These are phyloP conservation scores for Wilcoxina mikolae DNA, from an alignment of 495 filamentous ascomycete species.

Conservation along the genomic window DNA sequence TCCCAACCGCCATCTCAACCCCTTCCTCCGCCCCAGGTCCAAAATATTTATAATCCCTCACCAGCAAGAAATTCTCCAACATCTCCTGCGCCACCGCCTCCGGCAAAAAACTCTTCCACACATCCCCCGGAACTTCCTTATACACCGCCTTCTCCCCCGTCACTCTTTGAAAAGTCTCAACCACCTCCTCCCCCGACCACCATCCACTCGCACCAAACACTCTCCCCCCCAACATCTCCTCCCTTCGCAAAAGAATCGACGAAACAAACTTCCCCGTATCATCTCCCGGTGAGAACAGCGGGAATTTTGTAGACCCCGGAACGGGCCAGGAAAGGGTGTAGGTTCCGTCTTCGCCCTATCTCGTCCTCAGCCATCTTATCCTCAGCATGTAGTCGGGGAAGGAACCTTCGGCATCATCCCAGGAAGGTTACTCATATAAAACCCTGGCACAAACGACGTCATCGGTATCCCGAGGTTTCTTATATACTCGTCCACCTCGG, in stretches of 20 bases:
- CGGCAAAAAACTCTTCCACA: slow-evolving; percentile 34
- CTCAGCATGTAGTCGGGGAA: not conserved
- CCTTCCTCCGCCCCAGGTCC: not conserved
- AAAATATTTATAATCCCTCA: slow-evolving; percentile 13
- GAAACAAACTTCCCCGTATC: slow-evolving; percentile 40
- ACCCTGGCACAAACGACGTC: slow-evolving; percentile 43
- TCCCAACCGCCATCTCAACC: not conserved
- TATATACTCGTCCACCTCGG: slow-evolving; percentile 29
- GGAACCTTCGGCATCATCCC: slow-evolving; percentile 17
- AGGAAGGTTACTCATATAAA: slow-evolving; percentile 43
- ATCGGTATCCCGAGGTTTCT: slow-evolving; percentile 33
- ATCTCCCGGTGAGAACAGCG: slow-evolving; percentile 37
- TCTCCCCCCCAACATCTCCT: slow-evolving; percentile 32
- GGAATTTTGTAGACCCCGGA: slow-evolving; percentile 32
- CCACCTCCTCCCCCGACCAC: slow-evolving; percentile 34
- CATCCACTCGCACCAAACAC: slow-evolving; percentile 39
- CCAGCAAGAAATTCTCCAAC: slow-evolving; percentile 10
- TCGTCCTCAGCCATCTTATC: not conserved
- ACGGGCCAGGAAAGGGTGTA: slow-evolving; percentile 36
- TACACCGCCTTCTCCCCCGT: slow-evolving; percentile 36
- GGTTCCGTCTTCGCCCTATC: slow-evolving; percentile 21
- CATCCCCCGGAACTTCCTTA: slow-evolving; percentile 34
- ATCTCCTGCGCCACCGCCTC: slow-evolving; percentile 7
- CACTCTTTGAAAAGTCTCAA: slow-evolving; percentile 37
- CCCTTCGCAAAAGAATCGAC: slow-evolving; percentile 34